phyloP scores from a whole-genome alignment of 108 stramenopile species.

The Nitzschia sp. region DNA sequence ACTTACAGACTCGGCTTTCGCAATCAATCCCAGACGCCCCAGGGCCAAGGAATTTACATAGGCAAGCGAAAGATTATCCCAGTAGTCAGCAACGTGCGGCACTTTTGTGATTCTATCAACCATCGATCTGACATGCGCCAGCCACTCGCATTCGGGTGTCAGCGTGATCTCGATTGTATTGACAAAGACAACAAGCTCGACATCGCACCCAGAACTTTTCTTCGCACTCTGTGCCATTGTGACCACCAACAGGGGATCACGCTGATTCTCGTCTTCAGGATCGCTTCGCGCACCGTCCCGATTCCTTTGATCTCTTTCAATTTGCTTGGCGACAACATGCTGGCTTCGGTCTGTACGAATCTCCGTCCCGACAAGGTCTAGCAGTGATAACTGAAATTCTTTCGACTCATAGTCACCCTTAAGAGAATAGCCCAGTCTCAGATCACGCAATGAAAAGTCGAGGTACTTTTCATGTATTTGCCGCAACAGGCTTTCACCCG shows the following conservation, averaged over 20 bases:
- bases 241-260: conserved; percentile 32
- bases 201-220: conserved; percentile 17
- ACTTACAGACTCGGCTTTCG: conserved; percentile 45
- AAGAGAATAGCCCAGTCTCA: conserved; percentile 24
- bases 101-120: conserved; percentile 21
- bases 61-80: conserved; percentile 52
- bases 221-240: conserved; percentile 30
- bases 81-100: conserved; percentile 40
- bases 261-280: not conserved
- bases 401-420: conserved; percentile 53
- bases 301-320: conserved; percentile 3
- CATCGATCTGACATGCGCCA: conserved; percentile 33
- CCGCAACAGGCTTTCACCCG: conserved; percentile 26
- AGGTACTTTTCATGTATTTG: conserved; percentile 47
- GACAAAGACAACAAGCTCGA: conserved; percentile 21
- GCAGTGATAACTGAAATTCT: conserved; percentile 34
- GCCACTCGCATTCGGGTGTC: conserved; percentile 49
- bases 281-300: not conserved
- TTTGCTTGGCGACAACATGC: conserved; percentile 20
- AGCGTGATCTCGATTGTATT: conserved; percentile 37
- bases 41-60: conserved; percentile 50
- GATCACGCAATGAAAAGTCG: conserved; percentile 30
- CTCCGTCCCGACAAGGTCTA: conserved; percentile 41
- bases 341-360: conserved; percentile 39
- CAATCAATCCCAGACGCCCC: conserved; percentile 31